Evolutionary conservation across 805 yeast genomes (phyloP), one percentile per base, ranked within the genome.

Genomic region (Yamadazyma sp.): DNA sequence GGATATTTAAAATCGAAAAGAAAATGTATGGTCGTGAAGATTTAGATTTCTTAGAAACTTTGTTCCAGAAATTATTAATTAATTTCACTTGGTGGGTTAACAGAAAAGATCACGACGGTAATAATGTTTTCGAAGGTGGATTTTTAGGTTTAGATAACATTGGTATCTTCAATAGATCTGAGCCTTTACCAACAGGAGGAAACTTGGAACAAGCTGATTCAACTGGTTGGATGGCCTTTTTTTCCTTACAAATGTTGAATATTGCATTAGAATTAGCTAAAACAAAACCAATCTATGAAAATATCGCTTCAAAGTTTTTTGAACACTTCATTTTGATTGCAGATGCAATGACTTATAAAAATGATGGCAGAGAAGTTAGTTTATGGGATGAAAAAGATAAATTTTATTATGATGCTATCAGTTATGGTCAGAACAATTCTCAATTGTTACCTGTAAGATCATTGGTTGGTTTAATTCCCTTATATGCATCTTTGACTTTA

Each of bases 21-120:
- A 86, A 84, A 55, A 70, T 86, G 78, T 82, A 82, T 55, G 89
- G 89, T n/a, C 63, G 70, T 14, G 85, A 81, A 45, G 97, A 88
- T 58, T 60, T 82, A 34, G 83, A 78, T 38, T 88, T 89, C 57
- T 71, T 88, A 57, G 97, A 88, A 60, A 67, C 91, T n/a, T 94
- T 86, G 7, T 88, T 88, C 75, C 97, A 89, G 59, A 88, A 88
- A 57, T 73, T 88, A 52, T 64, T 89, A 58, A 68, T 88, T 41
- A 88, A 88, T 60, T 88, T 88, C 61, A 86, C 96, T 15, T 88
- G 97, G 97, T 88, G 97, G 97, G 96, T 89, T 40, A 88, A 89
- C 61, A 72, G 95, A 52, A 88, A 88, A 55, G 96, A 88, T 61
- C 59, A 72, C 3, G 82, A 80, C 43, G 96, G 96, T 44, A 82